A percentile compares a stretch with the other conserved stretches of the same genome.
Evolutionary conservation across 352 stramenopile species (phyloP).

Genomic region (Globisporangium rhizosaccharum): DNA sequence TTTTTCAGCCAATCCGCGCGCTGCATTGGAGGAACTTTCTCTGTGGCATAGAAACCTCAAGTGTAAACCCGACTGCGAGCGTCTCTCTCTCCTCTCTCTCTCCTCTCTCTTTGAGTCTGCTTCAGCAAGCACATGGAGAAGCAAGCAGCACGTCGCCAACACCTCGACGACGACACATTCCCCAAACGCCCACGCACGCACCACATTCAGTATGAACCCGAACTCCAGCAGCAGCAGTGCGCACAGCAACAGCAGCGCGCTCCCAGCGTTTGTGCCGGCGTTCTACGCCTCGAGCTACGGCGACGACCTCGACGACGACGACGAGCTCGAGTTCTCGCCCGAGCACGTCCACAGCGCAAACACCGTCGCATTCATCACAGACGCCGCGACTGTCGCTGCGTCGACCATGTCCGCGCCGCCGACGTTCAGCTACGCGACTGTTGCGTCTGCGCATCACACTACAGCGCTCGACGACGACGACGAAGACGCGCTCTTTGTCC

Average conservation of each 20-base stretch:
- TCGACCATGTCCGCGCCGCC: not conserved
- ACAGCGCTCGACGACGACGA: constrained; percentile 5
- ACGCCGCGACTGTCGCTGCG: not conserved
- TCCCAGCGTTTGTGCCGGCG: constrained; percentile 19
- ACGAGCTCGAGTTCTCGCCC: constrained; percentile 15
- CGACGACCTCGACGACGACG: constrained; percentile 27
- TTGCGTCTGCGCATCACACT: constrained; percentile 7
- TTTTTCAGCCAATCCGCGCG: constrained; percentile 21
- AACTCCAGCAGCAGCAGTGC: not conserved
- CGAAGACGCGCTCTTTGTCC: constrained; percentile 10
- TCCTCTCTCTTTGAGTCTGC: too few species aligned
- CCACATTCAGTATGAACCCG: constrained; percentile 8
- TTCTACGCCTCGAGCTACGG: constrained; percentile 31
- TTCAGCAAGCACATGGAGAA: too few species aligned
- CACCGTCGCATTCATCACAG: constrained; percentile 5
- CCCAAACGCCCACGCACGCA: constrained; percentile 3
- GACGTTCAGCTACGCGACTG: not conserved
- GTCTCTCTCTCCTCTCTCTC: not conserved
- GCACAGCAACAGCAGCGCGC: constrained; percentile 11
- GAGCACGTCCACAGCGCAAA: constrained; percentile 26
- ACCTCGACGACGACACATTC: constrained; percentile 1
- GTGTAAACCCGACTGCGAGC: not conserved
- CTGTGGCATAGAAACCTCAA: constrained; percentile 1
- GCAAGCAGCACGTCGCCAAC: not conserved
- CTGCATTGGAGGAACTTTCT: constrained; percentile 22